Evolutionary conservation across 306 rosid species (phyloP), one percentile per base, ranked within the genome.

Genomic region (Cyclanthera cordifolia): DNA sequence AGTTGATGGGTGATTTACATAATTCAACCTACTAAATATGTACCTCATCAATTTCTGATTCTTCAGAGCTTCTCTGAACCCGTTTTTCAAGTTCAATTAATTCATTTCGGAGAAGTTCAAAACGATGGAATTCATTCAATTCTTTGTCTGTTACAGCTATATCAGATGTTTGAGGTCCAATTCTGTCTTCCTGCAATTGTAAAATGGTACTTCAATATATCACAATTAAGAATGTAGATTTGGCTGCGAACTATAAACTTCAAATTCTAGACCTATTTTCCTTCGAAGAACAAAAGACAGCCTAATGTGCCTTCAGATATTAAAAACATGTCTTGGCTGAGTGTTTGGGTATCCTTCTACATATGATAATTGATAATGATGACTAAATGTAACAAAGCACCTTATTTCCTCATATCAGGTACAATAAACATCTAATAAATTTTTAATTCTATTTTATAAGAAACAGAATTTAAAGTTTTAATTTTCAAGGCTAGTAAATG

Each of bases 81-180:
- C 95, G 85, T 45, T 83, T 77, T 82, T 90, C 99, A 75, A 94
- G 95, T 78, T 94, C 90, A 53, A 83, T 82, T 71, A 94, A 87
- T 81, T 94, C 97, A 75, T 81, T 86, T 70, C 95, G 81, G 43
- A 88, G 64, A 74, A 79, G 84, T 80, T 94, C 99, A 79, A 94
- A 88, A 57, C 97, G 96, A 25, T 28, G 86, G 72, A 94, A 82
- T 79, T 88, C 95, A 79, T 76, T 85, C 68, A 86, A 75, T 75
- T 88, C 90, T 30, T 81, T 76, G 59, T 78, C 87, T 47, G 61
- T 79, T 70, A 61, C 61, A 76, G 75, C 82, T 12, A 77, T 54
- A 57, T 73, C 83, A 71, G 93, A 76, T 63, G 80, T 74, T 74
- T 84, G 73, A 73, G 74, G 87, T 78, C 73, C 86, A 54, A 70